Evolutionary conservation across 2,329 filamentous ascomycete genomes (phyloP), one percentile per base, ranked within the genome.

Genomic region (Sordariomycetes sp.): DNA sequence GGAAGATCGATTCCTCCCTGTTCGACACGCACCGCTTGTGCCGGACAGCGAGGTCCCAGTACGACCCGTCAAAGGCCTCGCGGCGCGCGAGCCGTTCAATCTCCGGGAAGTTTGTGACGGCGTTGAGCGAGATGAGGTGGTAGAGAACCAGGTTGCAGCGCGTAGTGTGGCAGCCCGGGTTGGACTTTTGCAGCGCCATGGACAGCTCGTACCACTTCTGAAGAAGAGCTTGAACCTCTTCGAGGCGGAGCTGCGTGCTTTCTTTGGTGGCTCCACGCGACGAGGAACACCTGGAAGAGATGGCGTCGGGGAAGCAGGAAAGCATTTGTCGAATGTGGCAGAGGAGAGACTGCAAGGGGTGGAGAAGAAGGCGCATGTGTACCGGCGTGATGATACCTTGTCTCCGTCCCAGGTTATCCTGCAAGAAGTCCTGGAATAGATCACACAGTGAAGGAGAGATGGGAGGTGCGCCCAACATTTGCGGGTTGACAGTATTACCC

Each of bases 91-190:
- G 72, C 3, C 78, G 75, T 69, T 89, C 85, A 52, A 88, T 81
- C 62, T 84, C 81, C 2, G 80, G 75, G 64, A 88, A 86, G 67
- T 81, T 82, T 17, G 83, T 84, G 32, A 86, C 78, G 10, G 81
- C 78, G 62, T 87, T 87, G 59, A 89, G 75, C 54, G 79, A 84
- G 65, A 89, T 82, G 50, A 89, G 75, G 63, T 89, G 85, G 66
- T 85, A 88, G 60, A 89, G 76, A 51, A 86, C 78, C 50, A 89
- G 69, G 64, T 84, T 87, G 61, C 81, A 82, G 63, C 79, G 78
- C 64, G 81, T 86, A 61, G 83, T 74, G 17, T 78, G 69, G 61
- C 84, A 86, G 53, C 71, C 68, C 1, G 78, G 76, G 63, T 83
- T 76, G n/a, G 71, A 68, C 64, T 80, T 79, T 63, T 74, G 69